phyloP scores from a whole-genome alignment of 805 yeast species.

The Saccharomyces mikatae region DNA sequence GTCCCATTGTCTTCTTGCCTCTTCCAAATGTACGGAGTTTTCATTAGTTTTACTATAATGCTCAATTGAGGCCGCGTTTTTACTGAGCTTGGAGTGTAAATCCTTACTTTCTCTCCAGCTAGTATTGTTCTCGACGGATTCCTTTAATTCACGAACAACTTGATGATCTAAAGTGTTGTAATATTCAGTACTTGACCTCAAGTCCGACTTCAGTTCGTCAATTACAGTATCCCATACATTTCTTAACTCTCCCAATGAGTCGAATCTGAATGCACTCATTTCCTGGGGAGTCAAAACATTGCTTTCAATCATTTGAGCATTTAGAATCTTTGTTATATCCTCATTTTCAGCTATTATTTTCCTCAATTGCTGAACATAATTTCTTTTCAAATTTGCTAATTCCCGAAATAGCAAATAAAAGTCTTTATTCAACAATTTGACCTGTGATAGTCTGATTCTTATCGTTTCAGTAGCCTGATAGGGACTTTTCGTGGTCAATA shows the following conservation, averaged over 20 bases:
- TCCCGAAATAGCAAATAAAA: constrained; percentile 55
- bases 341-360: constrained; percentile 26
- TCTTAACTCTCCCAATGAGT: constrained; percentile 39
- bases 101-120: constrained; percentile 48
- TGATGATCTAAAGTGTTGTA: constrained; percentile 43
- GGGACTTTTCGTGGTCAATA: constrained; percentile 42
- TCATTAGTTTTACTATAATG: constrained; percentile 32
- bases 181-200: constrained; percentile 42
- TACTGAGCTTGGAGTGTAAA: constrained; percentile 36
- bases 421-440: constrained; percentile 48
- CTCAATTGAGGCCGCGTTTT: constrained; percentile 38
- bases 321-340: constrained; percentile 31
- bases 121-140: constrained; percentile 45
- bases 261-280: constrained; percentile 41
- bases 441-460: constrained; percentile 47
- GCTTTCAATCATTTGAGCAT: constrained; percentile 30
- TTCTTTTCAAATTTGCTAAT: constrained; percentile 40
- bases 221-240: constrained; percentile 40
- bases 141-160: constrained; percentile 46
- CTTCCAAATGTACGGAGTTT: constrained; percentile 35
- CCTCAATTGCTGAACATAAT: constrained; percentile 42
- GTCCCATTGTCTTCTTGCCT: constrained; percentile 60
- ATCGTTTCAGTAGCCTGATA: constrained; percentile 52
- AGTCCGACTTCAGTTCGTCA: constrained; percentile 38
- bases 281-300: constrained; percentile 37